These are phyloP conservation scores for Nicotiana noctiflora DNA, from an alignment of 257 asterid species.

Conservation along the genomic window DNA sequence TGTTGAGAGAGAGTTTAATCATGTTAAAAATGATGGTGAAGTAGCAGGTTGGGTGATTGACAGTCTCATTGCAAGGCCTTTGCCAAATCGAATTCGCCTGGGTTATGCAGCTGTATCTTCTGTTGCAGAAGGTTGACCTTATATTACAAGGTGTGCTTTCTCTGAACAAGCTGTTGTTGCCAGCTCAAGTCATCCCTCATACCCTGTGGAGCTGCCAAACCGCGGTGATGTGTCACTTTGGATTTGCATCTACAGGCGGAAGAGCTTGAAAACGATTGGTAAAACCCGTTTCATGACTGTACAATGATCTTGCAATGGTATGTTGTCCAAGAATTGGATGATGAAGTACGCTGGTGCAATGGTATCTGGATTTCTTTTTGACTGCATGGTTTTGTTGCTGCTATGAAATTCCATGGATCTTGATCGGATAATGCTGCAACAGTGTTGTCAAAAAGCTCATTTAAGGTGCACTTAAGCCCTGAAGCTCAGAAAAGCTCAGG, in stretches of 20 bases:
- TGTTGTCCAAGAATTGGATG: neutral
- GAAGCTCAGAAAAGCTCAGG: too few relatives aligned
- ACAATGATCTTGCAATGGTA: neutral
- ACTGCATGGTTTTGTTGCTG: neutral
- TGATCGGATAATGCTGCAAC: neutral
- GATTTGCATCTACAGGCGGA: neutral
- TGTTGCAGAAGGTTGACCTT: slow-evolving; percentile 30
- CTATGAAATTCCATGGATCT: neutral
- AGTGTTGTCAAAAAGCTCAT: too few relatives aligned
- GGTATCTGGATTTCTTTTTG: neutral
- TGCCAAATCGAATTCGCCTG: slow-evolving; percentile 53
- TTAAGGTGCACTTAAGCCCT: too few relatives aligned
- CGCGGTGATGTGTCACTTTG: neutral
- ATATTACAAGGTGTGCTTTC: neutral
- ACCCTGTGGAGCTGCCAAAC: neutral
- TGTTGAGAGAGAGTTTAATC: slow-evolving; percentile 64
- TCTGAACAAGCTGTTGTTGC: neutral
- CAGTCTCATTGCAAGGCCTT: slow-evolving; percentile 85
- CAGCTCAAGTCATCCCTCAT: neutral
- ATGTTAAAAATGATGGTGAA: slow-evolving; percentile 61
- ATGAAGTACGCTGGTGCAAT: neutral
- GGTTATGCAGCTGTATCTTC: slow-evolving; percentile 33
- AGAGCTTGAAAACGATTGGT: neutral
- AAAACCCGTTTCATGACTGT: neutral
- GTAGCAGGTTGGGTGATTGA: slow-evolving; percentile 69